Base-by-base conservation (phyloP, 208 protist genomes). In the Leishmania tropica region DNA sequence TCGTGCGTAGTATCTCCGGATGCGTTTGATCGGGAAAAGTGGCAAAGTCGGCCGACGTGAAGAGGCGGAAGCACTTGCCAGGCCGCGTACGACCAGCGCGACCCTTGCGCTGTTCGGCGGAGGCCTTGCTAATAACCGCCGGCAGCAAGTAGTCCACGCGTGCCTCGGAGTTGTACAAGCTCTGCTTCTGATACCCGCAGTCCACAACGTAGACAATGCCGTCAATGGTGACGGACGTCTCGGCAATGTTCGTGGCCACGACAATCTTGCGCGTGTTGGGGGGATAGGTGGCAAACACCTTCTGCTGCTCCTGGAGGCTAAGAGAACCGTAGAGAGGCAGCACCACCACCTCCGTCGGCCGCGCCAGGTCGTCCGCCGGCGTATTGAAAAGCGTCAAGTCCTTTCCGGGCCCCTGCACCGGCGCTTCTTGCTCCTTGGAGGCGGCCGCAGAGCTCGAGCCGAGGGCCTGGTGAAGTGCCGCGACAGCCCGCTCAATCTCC, bases 181-280 rank as follows among this genome's bases (percentile, higher is more conserved):
- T 99, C 87, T 99, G 99, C 92, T 99, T 99, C 70, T 98, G 92
- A 78, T 99, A 99, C 31, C 99, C 99, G 45, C 98, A 97, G 92
- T 99, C 99, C 24, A 99, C 94, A 7, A 99, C 99, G 86, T 99
- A 99, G 42, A 99, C 99, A 73, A 99, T 98, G 73, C 99, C 99
- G 78, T 99, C 99, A 81, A 99, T 99, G 5, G 99, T 99, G 31
- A 99, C 87, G 3, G 99, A 99, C 7, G 99, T 99, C 87, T 99
- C 99, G 10, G 99, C 99, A 73, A 99, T 99, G 91, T 99, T 99
- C 10, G 99, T 99, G 1, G 99, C 88, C 48, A 99, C 91, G 1
- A 99, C 95, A 31, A 99, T 94, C 86, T 99, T 99, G 64, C 98
- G 86, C 40, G 79, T 85, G 81, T 91, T 64, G n/a, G 82, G 13